Evolutionary conservation across 2,329 filamentous ascomycete species (phyloP), one percentile per base, ranked within the genome.

Genomic region (Pseudocercospora cruenta): DNA sequence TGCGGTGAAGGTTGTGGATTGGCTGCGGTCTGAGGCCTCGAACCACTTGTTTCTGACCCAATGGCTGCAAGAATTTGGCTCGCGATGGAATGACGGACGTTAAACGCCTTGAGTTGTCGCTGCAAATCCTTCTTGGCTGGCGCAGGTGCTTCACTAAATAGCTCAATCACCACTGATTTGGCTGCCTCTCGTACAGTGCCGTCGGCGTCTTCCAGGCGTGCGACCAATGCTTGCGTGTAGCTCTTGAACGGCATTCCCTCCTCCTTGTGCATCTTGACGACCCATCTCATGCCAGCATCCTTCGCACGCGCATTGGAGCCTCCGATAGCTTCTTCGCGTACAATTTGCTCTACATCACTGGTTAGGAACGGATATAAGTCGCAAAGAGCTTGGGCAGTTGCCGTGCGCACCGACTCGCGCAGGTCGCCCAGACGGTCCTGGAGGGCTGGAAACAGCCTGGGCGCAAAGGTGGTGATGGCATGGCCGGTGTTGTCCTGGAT

Each of bases 131-230:
- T 91, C 78, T 97, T 96, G 58, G 94, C 94, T 64, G 89, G 85
- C 70, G 91, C 90, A 16, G 93, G 91, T 0, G 93, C 93, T 74
- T 87, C 88, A 70, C 91, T 87, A 80, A 97, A 97, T 33, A 98
- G 85, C 69, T 95, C 91, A 66, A 97, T 91, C 58, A 97, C 89
- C 1, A 92, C 91, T 63, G 83, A 83, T 81, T 95, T 96, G 68
- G 94, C 93, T 43, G 87, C 86, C 74, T 97, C 93, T 77, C 94
- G 88, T 70, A 97, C 93, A 79, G 88, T 90, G 58, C 91, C 90
- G 77, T 97, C 94, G 9, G 93, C 91, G 78, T 97, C 94, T 80
- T 97, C 94, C 49, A 97, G 85, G 71, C 95, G 86, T 62, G 92
- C 90, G 81, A 97, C 94, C 47, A 97, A 84, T 10, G 86, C 85